Conservation (phyloP, 2,329 filamentous ascomycete genomes). For the Dactylonectria estremocensis region DNA sequence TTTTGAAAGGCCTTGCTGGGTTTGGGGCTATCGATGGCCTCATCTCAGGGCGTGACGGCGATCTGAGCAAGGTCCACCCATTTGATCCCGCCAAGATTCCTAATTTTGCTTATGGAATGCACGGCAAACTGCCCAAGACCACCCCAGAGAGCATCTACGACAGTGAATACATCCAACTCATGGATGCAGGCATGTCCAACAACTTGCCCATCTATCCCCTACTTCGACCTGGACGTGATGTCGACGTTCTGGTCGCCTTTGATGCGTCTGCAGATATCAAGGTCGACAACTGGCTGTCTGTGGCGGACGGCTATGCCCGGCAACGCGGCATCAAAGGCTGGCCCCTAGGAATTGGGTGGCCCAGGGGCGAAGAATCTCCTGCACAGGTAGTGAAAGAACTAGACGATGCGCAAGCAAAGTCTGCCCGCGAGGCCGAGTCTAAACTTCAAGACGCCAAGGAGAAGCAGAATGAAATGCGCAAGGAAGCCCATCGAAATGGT, state of each 20-base stretch:
- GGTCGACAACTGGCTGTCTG: constrained; percentile 95
- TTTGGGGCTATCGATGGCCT: constrained; percentile 85
- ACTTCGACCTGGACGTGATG: constrained; percentile 86
- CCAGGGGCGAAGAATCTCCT: constrained; percentile 71
- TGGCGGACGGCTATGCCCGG: constrained; percentile 91
- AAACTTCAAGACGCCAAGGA: constrained; percentile 75
- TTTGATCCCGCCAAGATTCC: constrained; percentile 93
- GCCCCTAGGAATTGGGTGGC: constrained; percentile 97
- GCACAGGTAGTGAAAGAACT: constrained; percentile 76
- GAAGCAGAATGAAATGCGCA: constrained; percentile 56
- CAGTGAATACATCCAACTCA: constrained; percentile 82
- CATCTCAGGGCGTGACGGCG: constrained; percentile 85
- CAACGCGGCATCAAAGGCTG: constrained; percentile 94
- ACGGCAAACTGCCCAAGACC: constrained; percentile 79
- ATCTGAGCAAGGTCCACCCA: constrained; percentile 92
- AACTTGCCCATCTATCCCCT: constrained; percentile 97
- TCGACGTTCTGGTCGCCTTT: constrained; percentile 93
- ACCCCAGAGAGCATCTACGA: constrained; percentile 84
- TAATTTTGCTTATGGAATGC: constrained; percentile 89
- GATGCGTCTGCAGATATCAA: constrained; percentile 95
- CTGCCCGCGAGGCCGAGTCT: constrained; percentile 71
- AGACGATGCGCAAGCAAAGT: constrained; percentile 74
- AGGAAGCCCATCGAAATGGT: constrained; percentile 44
- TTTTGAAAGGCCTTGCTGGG: constrained; percentile 82
- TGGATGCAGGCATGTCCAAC: constrained; percentile 99